phyloP scores from a whole-genome alignment of 768 basidiomycete genomes.

The Auricularia heimuer region DNA sequence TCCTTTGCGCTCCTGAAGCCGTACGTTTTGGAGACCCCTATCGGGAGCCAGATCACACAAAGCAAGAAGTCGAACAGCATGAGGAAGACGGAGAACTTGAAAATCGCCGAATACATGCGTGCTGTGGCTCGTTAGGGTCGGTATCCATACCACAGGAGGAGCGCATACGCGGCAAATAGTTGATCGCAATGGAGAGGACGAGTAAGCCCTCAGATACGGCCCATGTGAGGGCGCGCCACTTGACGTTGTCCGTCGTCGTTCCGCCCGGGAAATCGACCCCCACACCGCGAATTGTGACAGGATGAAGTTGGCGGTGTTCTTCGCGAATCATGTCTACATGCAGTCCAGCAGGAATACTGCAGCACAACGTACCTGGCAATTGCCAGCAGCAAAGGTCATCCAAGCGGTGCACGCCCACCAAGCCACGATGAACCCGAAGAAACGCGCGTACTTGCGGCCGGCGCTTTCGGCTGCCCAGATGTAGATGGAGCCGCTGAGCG shows the following conservation, averaged over 20 bases:
- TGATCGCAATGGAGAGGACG: conserved; percentile 64
- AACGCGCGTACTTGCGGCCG: conserved; percentile 74
- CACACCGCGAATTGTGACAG: conserved; percentile 76
- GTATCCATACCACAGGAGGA: neutral
- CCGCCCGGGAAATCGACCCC: conserved; percentile 79
- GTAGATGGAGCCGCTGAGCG: conserved; percentile 85
- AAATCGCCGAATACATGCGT: conserved; percentile 54
- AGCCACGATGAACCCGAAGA: conserved; percentile 82
- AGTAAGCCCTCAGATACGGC: conserved; percentile 66
- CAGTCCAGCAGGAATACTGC: no score
- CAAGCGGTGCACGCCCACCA: conserved; percentile 95
- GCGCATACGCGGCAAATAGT: conserved; percentile 66
- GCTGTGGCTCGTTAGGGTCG: conserved; percentile 13
- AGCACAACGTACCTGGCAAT: conserved; percentile 53
- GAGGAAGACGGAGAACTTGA: conserved; percentile 62
- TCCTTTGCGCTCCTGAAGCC: conserved; percentile 79
- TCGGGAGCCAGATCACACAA: conserved; percentile 85
- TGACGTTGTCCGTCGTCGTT: conserved; percentile 54
- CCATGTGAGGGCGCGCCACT: conserved; percentile 84
- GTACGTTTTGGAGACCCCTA: conserved; percentile 81
- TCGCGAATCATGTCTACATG: conserved; percentile 9
- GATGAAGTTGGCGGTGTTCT: conserved; percentile 86
- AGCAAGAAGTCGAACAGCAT: conserved; percentile 84
- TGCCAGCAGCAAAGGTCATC: conserved; percentile 88
- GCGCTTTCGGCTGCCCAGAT: conserved; percentile 93